Evolutionary conservation across 441 rosid genomes (phyloP).

Genomic region (Euphorbia neoarborescens): DNA sequence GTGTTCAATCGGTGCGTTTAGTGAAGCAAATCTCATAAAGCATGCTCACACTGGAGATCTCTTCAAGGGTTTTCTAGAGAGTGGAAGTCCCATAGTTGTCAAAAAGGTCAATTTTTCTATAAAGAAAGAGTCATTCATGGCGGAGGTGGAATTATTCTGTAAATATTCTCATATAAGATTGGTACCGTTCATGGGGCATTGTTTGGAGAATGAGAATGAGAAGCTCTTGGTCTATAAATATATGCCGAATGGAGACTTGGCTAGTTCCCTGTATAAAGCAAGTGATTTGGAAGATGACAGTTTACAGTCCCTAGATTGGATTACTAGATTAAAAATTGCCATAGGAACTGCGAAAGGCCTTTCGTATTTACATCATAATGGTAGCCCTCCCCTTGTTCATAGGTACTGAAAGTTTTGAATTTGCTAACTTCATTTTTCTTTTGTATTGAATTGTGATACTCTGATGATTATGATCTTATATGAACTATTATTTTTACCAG

Average conservation of each 20-base stretch:
- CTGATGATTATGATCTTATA: no score
- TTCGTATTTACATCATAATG: constrained; percentile 78
- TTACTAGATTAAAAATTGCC: constrained; percentile 90
- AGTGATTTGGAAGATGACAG: constrained; percentile 39
- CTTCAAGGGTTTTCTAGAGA: constrained; percentile 55
- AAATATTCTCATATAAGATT: constrained; percentile 58
- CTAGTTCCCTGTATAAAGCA: constrained; percentile 59
- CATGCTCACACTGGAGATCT: constrained; percentile 88
- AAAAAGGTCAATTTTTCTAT: constrained; percentile 49
- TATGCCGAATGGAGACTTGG: constrained; percentile 78
- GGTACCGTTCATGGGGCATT: constrained; percentile 77
- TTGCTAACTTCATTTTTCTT: constrained; percentile 8
- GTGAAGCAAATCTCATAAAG: constrained; percentile 60
- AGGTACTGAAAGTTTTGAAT: constrained; percentile 41
- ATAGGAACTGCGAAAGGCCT: constrained; percentile 88
- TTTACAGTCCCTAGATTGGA: constrained; percentile 85
- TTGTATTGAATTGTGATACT: constrained; percentile 3
- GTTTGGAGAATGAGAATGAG: constrained; percentile 60
- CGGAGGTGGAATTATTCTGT: constrained; percentile 65
- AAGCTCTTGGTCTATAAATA: constrained; percentile 70
- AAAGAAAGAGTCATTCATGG: constrained; percentile 41
- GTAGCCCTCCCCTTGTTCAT: constrained; percentile 79
- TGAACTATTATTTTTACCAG: not conserved
- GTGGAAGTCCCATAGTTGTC: constrained; percentile 43
- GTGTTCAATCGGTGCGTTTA: constrained; percentile 47